A percentile compares a stretch with the other conserved stretches of the same genome.
Evolutionary conservation across 345 rosid species (phyloP).

Genomic region (Cardiospermum halicacabum): DNA sequence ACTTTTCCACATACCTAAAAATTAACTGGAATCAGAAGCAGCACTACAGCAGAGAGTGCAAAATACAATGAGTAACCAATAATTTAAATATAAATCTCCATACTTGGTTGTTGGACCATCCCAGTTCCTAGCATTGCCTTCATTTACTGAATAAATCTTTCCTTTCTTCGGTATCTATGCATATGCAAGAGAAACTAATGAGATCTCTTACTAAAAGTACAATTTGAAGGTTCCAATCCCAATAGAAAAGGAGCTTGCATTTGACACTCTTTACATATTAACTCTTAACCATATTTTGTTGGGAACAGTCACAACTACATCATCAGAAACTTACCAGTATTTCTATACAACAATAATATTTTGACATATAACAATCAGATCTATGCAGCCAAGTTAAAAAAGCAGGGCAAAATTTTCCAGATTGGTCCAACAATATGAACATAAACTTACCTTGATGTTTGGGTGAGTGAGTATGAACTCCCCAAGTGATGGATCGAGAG

Average conservation of each 20-base stretch:
- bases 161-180: conserved; percentile 86
- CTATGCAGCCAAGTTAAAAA: neutral
- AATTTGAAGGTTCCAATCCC: neutral
- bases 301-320: neutral
- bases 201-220: neutral
- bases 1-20: conserved; percentile 80
- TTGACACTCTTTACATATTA: neutral
- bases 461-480: conserved; percentile 97
- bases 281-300: neutral
- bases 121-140: conserved; percentile 98
- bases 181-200: conserved; percentile 3
- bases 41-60: conserved; percentile 4
- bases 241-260: neutral
- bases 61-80: neutral
- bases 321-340: neutral
- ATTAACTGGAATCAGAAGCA: conserved; percentile 4
- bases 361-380: neutral
- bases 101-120: conserved; percentile 91
- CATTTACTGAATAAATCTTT: conserved; percentile 93
- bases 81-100: conserved; percentile 16
- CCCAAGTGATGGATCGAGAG: conserved; percentile 97
- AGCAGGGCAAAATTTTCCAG: neutral
- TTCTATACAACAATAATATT: neutral
- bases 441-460: conserved; percentile 67
- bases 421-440: conserved; percentile 4